phyloP scores from a whole-genome alignment of 2,329 filamentous ascomycete species.

The Colletotrichum sp. region DNA sequence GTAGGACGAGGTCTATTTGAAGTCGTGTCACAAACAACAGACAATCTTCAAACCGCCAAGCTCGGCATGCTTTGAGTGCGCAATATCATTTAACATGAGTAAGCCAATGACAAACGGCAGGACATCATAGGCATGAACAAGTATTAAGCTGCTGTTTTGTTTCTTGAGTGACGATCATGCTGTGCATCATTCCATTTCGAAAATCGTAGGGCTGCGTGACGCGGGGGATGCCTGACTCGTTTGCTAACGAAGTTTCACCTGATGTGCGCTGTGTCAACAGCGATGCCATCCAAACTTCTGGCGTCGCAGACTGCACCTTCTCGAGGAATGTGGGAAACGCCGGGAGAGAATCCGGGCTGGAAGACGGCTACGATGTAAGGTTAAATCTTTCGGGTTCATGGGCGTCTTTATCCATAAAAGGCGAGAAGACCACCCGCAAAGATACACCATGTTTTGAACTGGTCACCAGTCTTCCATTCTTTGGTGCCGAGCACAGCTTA shows the following conservation, averaged over 20 bases:
- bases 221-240: neutral
- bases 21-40: neutral
- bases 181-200: neutral
- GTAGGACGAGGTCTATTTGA: neutral
- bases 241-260: neutral
- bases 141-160: neutral
- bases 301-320: neutral
- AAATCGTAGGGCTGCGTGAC: neutral
- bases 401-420: neutral
- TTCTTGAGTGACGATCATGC: neutral
- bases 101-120: neutral
- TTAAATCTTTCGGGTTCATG: neutral
- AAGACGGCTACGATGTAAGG: neutral
- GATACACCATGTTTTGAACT: neutral
- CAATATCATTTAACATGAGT: neutral
- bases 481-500: neutral
- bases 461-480: neutral
- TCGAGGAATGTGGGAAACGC: neutral
- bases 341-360: neutral
- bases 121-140: neutral
- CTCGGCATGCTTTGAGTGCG: neutral
- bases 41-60: neutral
- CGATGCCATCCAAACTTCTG: neutral
- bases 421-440: neutral
- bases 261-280: neutral